A percentile compares a stretch with the other conserved stretches of the same genome.
These are phyloP conservation scores for Kitagawia praeruptora DNA, from an alignment of 129 eudicot genomes.

Conservation along the genomic window DNA sequence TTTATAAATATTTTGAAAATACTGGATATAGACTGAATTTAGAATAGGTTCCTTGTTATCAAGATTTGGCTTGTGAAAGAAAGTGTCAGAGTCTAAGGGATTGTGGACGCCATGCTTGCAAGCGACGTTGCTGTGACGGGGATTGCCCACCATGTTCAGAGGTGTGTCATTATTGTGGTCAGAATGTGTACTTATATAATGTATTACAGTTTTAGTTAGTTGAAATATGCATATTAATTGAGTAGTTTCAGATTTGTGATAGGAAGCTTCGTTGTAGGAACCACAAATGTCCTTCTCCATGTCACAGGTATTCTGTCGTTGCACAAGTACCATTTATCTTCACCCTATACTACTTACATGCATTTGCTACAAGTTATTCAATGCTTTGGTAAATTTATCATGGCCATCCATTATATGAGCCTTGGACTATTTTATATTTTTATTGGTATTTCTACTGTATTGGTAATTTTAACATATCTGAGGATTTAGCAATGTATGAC, in stretches of 20 bases:
- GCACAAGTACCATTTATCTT: not conserved
- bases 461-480: not conserved
- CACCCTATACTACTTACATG: not conserved
- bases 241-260: slow-evolving; percentile 69
- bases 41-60: slow-evolving; percentile 95
- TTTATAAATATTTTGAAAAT: not conserved
- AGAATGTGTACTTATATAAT: not conserved
- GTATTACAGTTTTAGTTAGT: not conserved
- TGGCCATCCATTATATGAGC: not conserved
- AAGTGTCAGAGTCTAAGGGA: slow-evolving; percentile 75
- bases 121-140: slow-evolving; percentile 87
- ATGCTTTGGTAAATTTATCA: not conserved
- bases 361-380: not conserved
- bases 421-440: not conserved
- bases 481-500: too few species aligned
- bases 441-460: not conserved
- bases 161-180: slow-evolving; percentile 31
- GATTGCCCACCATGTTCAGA: slow-evolving; percentile 97
- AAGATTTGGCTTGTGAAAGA: slow-evolving; percentile 93
- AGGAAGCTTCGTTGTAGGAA: slow-evolving; percentile 91
- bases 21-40: slow-evolving; percentile 33
- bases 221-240: not conserved
- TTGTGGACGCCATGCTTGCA: slow-evolving; percentile 98
- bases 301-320: slow-evolving; percentile 61
- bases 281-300: slow-evolving; percentile 97